These are phyloP conservation scores for Calvatia gigantea DNA, from an alignment of 768 basidiomycete genomes.

Conservation along the genomic window DNA sequence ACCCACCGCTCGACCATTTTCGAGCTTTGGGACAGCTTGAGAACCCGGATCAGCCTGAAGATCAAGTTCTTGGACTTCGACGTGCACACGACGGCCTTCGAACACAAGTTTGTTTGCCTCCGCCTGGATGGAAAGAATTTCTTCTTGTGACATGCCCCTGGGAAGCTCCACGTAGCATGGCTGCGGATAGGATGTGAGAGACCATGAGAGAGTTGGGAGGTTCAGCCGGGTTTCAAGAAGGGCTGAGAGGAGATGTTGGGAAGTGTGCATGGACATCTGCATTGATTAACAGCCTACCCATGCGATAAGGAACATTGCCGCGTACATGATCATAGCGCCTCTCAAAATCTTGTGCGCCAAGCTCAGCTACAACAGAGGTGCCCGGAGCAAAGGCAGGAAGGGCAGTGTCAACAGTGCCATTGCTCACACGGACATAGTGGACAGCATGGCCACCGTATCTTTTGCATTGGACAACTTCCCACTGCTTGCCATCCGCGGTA, in stretches of 20 bases:
- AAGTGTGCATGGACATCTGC: constrained; percentile 83
- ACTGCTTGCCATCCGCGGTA: constrained; percentile 38
- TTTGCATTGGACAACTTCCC: constrained; percentile 64
- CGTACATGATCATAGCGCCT: constrained; percentile 74
- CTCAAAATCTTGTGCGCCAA: constrained; percentile 57
- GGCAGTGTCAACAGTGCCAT: constrained; percentile 37
- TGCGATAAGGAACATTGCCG: constrained; percentile 3
- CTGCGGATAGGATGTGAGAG: constrained; percentile 61
- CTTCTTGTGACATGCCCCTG: constrained; percentile 58
- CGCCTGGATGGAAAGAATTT: constrained; percentile 58
- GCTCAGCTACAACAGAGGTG: constrained; percentile 44
- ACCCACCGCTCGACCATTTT: constrained; percentile 48
- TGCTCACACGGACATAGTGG: constrained; percentile 57
- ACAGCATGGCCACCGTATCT: constrained; percentile 72
- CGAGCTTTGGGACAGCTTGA: constrained; percentile 30
- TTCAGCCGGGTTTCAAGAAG: constrained; percentile 63
- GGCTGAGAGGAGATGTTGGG: constrained; percentile 80
- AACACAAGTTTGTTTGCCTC: constrained; percentile 67
- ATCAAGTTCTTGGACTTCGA: constrained; percentile 74
- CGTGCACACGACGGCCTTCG: constrained; percentile 61
- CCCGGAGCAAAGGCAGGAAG: constrained; percentile 49
- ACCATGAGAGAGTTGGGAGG: constrained; percentile 78
- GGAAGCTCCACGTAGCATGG: constrained; percentile 79
- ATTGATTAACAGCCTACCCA: not conserved
- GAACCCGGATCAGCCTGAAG: constrained; percentile 15